These are phyloP conservation scores for Samsoniella hepiali DNA, from an alignment of 2,329 filamentous ascomycete species.

Conservation along the genomic window DNA sequence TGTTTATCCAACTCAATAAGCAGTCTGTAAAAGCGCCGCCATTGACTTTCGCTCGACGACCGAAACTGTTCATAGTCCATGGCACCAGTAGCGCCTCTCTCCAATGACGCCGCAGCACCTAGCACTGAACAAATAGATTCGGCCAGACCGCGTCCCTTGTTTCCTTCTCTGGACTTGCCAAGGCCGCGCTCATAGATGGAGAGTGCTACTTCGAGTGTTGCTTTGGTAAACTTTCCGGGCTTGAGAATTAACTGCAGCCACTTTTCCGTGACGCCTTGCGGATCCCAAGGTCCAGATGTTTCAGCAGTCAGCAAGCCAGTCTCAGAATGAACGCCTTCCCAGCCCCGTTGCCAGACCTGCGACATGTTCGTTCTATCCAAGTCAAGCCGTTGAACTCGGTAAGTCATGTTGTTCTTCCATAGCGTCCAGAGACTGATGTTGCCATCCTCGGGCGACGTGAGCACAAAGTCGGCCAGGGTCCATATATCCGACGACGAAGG, in stretches of 20 bases:
- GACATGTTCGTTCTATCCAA: slow-evolving; percentile 65
- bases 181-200: slow-evolving; percentile 72
- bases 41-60: slow-evolving; percentile 73
- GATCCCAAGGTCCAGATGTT: slow-evolving; percentile 58
- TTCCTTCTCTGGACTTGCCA: slow-evolving; percentile 33
- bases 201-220: slow-evolving; percentile 80
- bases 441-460: slow-evolving; percentile 54
- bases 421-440: slow-evolving; percentile 67
- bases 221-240: slow-evolving; percentile 75
- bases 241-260: slow-evolving; percentile 83
- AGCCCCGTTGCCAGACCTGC: slow-evolving; percentile 62
- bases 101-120: slow-evolving; percentile 64
- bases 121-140: slow-evolving; percentile 75
- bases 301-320: slow-evolving; percentile 52
- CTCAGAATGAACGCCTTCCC: slow-evolving; percentile 67
- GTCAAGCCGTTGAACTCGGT: slow-evolving; percentile 69
- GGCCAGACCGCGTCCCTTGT: slow-evolving; percentile 57
- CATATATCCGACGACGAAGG: slow-evolving; percentile 72
- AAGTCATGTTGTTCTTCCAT: slow-evolving; percentile 82
- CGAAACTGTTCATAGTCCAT: slow-evolving; percentile 76
- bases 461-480: slow-evolving; percentile 73
- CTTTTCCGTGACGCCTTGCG: slow-evolving; percentile 71
- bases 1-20: slow-evolving; percentile 83
- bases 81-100: slow-evolving; percentile 57
- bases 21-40: slow-evolving; percentile 85